These are phyloP conservation scores for Alternaria triticina DNA, from an alignment of 2,329 filamentous ascomycete genomes.

Conservation along the genomic window DNA sequence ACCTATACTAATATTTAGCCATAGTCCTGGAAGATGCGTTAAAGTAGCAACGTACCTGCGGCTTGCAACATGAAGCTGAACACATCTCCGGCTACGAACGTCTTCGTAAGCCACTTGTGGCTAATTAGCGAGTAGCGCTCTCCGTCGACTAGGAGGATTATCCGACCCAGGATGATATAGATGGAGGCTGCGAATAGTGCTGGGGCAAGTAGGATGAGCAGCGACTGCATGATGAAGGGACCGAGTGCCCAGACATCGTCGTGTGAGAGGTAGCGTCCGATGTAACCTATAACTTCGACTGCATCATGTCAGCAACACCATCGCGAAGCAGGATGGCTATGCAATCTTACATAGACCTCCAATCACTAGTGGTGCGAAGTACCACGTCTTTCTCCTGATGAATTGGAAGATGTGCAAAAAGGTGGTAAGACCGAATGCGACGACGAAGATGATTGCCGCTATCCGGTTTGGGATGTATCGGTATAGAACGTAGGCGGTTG, in stretches of 20 bases:
- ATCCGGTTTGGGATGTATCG: conserved; percentile 53
- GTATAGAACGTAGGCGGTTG: conserved; percentile 20
- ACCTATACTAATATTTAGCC: conserved; percentile 13
- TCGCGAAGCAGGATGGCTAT: background rate
- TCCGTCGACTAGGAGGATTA: conserved; percentile 50
- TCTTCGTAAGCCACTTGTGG: conserved; percentile 51
- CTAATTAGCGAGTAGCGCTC: conserved; percentile 50
- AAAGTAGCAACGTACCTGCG: conserved; percentile 7
- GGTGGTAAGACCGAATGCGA: conserved; percentile 54
- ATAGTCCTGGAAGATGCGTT: conserved; percentile 35
- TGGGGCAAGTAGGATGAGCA: conserved; percentile 55
- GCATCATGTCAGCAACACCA: background rate
- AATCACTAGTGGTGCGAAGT: conserved; percentile 58
- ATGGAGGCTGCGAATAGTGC: conserved; percentile 57
- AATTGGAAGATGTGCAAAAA: conserved; percentile 52
- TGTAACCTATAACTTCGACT: conserved; percentile 61
- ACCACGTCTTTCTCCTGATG: conserved; percentile 55
- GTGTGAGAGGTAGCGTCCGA: conserved; percentile 52
- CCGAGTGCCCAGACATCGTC: conserved; percentile 47
- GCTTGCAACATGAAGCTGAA: conserved; percentile 54
- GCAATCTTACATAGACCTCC: conserved; percentile 55
- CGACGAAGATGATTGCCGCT: conserved; percentile 55
- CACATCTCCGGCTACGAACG: conserved; percentile 56
- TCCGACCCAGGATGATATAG: conserved; percentile 57
- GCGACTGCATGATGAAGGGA: conserved; percentile 52